A percentile compares a stretch with the other conserved stretches of the same genome.
Evolutionary conservation across 208 protist genomes (phyloP).

Genomic region (Naegleria lovaniensis): DNA sequence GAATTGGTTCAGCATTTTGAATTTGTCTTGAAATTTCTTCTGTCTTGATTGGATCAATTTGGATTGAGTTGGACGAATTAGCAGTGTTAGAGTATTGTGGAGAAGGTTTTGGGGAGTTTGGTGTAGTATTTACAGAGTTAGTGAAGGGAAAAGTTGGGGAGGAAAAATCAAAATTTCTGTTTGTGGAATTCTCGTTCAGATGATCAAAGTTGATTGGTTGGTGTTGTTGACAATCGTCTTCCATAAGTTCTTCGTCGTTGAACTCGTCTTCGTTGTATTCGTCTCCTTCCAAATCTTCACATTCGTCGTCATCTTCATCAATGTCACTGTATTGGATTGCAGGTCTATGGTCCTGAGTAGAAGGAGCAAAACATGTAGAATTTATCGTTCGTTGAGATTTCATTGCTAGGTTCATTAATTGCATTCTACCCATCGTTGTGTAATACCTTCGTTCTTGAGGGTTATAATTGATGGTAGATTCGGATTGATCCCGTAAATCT

Average conservation of each 20-base stretch:
- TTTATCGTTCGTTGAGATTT: neutral
- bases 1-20: neutral
- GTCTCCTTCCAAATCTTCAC: neutral
- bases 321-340: neutral
- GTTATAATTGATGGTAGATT: neutral
- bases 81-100: neutral
- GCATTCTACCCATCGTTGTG: neutral
- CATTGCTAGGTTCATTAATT: neutral
- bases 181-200: neutral
- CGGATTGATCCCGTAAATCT: neutral
- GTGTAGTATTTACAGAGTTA: neutral
- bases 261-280: neutral
- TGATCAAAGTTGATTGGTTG: neutral
- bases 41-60: neutral
- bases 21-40: neutral
- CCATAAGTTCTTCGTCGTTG: neutral
- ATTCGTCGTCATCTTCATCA: neutral
- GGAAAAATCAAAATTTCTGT: neutral
- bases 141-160: neutral
- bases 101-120: too few relatives aligned
- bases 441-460: neutral
- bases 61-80: neutral
- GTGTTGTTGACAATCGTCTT: neutral
- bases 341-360: neutral
- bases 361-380: neutral